phyloP scores from a whole-genome alignment of 2,329 filamentous ascomycete species.

The Aurifilum marmelostoma region DNA sequence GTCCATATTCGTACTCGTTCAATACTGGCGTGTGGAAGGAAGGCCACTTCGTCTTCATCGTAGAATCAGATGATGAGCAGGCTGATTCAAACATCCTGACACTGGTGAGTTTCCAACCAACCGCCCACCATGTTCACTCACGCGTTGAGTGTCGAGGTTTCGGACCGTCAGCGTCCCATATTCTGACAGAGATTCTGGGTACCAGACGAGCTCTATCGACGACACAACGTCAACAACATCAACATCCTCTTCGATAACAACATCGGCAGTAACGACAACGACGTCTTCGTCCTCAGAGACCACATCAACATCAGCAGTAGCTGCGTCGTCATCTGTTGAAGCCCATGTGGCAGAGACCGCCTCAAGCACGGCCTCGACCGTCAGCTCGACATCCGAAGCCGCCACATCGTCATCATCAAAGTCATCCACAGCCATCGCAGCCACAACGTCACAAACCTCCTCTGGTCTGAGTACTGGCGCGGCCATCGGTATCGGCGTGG shows the following conservation, averaged over 20 bases:
- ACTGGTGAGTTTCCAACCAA: neutral
- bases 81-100: constrained; percentile 6
- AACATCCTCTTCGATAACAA: neutral
- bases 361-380: neutral
- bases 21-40: constrained; percentile 3
- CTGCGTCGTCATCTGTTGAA: neutral
- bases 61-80: constrained; percentile 10
- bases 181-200: neutral
- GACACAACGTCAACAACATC: constrained; percentile 4
- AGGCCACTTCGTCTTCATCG: constrained; percentile 12
- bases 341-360: neutral
- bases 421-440: neutral
- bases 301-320: neutral
- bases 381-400: neutral
- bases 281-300: neutral
- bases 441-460: constrained; percentile 14
- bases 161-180: neutral
- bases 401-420: neutral
- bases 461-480: constrained; percentile 5
- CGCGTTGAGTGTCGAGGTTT: neutral
- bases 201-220: constrained; percentile 3
- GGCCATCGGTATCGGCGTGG: constrained; percentile 33
- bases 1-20: constrained; percentile 8
- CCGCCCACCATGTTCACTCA: neutral
- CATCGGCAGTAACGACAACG: neutral